These are phyloP conservation scores for Phytophthora meadii DNA, from an alignment of 352 stramenopile species.

Conservation along the genomic window DNA sequence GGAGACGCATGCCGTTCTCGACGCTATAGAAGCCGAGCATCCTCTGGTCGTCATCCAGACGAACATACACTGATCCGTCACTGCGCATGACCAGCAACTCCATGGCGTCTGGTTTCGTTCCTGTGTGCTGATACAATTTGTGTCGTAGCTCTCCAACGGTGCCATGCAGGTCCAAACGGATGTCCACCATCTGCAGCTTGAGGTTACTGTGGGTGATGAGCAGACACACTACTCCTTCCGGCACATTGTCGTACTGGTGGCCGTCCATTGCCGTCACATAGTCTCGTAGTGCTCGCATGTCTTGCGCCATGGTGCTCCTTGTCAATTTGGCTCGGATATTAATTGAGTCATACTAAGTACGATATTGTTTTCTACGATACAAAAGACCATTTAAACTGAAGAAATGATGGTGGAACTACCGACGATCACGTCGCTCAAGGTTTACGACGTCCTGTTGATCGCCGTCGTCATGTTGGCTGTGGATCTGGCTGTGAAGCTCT, in stretches of 20 bases:
- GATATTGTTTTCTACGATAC: conserved; percentile 18
- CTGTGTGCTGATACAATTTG: conserved; percentile 96
- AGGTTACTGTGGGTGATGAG: conserved; percentile 98
- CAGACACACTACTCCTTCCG: conserved; percentile 92
- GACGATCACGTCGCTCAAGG: conserved; percentile 59
- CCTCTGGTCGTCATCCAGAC: conserved; percentile 75
- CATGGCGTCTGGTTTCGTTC: conserved; percentile 93
- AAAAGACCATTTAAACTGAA: conserved; percentile 1
- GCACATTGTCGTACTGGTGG: conserved; percentile 85
- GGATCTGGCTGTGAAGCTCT: conserved; percentile 63
- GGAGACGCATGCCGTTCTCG: conserved; percentile 93
- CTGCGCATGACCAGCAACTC: conserved; percentile 67
- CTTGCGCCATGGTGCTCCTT: conserved; percentile 59
- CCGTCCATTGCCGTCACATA: conserved; percentile 90
- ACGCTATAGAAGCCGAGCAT: conserved; percentile 94
- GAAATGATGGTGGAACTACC: conserved; percentile 38
- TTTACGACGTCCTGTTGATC: conserved; percentile 79
- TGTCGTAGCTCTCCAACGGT: conserved; percentile 90
- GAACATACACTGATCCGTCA: conserved; percentile 54
- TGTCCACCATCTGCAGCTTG: conserved; percentile 96
- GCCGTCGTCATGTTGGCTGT: conserved; percentile 59
- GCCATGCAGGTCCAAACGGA: conserved; percentile 95
- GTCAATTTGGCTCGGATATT: conserved; percentile 1
- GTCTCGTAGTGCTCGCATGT: conserved; percentile 72
- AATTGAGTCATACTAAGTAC: conserved; percentile 30